Evolutionary conservation across 164 flowering plant species (phyloP).

Genomic region (Nelumbo lutea): DNA sequence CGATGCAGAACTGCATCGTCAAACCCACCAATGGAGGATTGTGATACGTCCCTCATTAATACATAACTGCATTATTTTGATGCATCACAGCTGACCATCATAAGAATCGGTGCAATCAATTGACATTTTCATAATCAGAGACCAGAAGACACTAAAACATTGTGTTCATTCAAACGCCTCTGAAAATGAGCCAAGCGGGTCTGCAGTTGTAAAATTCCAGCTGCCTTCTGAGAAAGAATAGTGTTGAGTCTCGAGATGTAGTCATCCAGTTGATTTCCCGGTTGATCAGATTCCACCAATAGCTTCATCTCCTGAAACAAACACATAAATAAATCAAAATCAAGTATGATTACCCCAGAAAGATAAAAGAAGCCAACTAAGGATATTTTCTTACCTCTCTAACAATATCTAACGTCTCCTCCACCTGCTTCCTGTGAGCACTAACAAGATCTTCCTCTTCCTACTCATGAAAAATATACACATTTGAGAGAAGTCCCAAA

Average conservation of each 20-base stretch:
- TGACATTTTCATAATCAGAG: slow-evolving; percentile 11
- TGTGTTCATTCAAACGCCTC: slow-evolving; percentile 52
- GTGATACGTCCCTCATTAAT: not conserved
- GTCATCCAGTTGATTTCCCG: slow-evolving; percentile 68
- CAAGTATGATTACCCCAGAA: not conserved
- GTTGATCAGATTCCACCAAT: slow-evolving; percentile 66
- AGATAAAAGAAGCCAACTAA: not conserved
- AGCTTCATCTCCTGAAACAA: slow-evolving; percentile 65
- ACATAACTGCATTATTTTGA: not conserved
- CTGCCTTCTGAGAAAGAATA: slow-evolving; percentile 67
- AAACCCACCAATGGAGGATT: not conserved
- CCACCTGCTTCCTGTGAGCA: slow-evolving; percentile 71
- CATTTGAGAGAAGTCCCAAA: not conserved
- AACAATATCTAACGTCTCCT: slow-evolving; percentile 70
- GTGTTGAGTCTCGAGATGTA: slow-evolving; percentile 54
- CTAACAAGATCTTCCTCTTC: slow-evolving; percentile 78
- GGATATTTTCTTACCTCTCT: slow-evolving; percentile 45
- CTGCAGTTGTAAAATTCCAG: slow-evolving; percentile 65
- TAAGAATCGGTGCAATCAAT: not conserved
- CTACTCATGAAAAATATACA: slow-evolving; percentile 21
- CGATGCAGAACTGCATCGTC: too few relatives aligned
- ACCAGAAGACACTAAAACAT: slow-evolving; percentile 48
- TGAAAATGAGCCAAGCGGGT: slow-evolving; percentile 61
- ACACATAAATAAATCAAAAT: not conserved
- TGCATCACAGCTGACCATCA: not conserved